Base-by-base conservation (phyloP, 768 basidiomycete species). In the Mycena epipterygia region DNA sequence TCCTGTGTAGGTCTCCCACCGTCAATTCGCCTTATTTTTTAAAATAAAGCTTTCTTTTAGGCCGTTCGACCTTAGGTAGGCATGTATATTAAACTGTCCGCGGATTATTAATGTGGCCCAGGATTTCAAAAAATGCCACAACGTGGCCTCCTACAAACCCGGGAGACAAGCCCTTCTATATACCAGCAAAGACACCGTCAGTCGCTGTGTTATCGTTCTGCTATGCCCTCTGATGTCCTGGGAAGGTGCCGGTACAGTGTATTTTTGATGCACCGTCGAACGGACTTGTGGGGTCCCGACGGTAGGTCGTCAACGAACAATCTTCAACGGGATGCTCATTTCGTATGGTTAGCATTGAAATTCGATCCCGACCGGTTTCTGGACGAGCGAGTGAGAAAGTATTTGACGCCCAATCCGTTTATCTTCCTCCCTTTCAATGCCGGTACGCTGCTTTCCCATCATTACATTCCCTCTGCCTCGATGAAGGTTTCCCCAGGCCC, bases 331-430 rank as follows among this genome's bases (percentile, higher is more conserved):
- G n/a, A n/a, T n/a, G n/a, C n/a, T n/a, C n/a, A n/a, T n/a, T n/a
- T n/a, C n/a, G n/a, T n/a, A n/a, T n/a, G n/a, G n/a, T n/a, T n/a
- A 85, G 84, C 84, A 0, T 63, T 79, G 21, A 74, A 80, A 55
- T 87, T 86, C 57, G 86, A 87, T 56, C 86, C 86, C 0, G 84
- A 84, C 42, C 79, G 86, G 2, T 87, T 85, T 79, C 73, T 87
- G 21, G 86, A 87, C 73, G 73, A 83, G 17, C 76, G 41, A 55
- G 81, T 84, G 5, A 70, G 76, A 17, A 83, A 84, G 64, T 84
- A 84, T 55, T 76, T 87, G 39, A 81, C 78, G 2, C 76, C 79
- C 79, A 84, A 85, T 48, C 84, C 84, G 0, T 86, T 80, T 75
- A 87, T 87, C 56, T 87, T 87, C 76, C 76, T 86, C 9, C 83